Evolutionary conservation across 1,139 yeast species (phyloP).

Genomic region (Lodderomyces jiufengensis): DNA sequence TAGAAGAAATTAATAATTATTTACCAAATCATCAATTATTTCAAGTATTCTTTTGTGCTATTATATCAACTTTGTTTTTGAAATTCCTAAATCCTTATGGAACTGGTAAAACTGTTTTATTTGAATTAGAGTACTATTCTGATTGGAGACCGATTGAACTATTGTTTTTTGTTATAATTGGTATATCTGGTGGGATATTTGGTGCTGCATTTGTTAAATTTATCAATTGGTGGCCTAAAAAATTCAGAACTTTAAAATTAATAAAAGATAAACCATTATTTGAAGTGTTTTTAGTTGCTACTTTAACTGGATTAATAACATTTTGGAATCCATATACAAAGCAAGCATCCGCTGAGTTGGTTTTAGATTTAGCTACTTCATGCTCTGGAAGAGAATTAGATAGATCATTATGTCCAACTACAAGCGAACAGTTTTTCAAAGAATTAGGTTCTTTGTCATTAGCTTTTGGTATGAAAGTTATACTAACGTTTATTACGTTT

Average conservation of each 20-base stretch:
- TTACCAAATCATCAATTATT: constrained; percentile 57
- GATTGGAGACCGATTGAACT: constrained; percentile 56
- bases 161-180: constrained; percentile 45
- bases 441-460: constrained; percentile 34
- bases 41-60: constrained; percentile 60
- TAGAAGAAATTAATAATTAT: constrained; percentile 63
- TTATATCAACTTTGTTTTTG: constrained; percentile 52
- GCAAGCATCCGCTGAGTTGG: constrained; percentile 51
- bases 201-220: constrained; percentile 56
- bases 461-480: constrained; percentile 47
- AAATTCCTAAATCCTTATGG: constrained; percentile 61
- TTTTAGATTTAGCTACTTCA: constrained; percentile 52
- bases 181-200: constrained; percentile 55
- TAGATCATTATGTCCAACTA: constrained; percentile 42
- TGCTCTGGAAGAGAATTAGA: constrained; percentile 30
- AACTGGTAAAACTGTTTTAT: constrained; percentile 59
- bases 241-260: constrained; percentile 30
- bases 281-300: constrained; percentile 48
- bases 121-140: constrained; percentile 51
- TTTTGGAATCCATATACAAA: constrained; percentile 54
- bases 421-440: constrained; percentile 23
- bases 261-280: constrained; percentile 39
- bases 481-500: constrained; percentile 52
- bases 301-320: constrained; percentile 47
- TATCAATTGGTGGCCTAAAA: constrained; percentile 47